phyloP scores from a whole-genome alignment of 352 stramenopile species.

The Globisporangium rhizosaccharum region DNA sequence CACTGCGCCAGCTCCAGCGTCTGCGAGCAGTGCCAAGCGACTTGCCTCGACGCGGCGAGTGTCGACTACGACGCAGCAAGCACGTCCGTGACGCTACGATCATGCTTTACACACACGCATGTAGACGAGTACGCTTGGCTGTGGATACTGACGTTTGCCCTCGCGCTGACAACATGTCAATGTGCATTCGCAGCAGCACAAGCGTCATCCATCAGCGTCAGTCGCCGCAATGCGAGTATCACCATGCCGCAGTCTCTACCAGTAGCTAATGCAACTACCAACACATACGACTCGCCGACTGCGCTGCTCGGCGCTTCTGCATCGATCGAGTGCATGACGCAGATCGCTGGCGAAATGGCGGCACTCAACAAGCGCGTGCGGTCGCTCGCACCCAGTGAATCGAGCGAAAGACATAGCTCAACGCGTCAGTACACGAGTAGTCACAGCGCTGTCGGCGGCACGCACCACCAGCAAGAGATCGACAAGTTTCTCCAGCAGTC shows the following conservation, averaged over 20 bases:
- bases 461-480: slow-evolving; percentile 31
- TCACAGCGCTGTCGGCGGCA: not conserved
- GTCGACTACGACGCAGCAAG: not conserved
- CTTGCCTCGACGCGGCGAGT: not conserved
- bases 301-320: not conserved
- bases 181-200: not conserved
- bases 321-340: slow-evolving; percentile 14
- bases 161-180: not conserved
- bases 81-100: not conserved
- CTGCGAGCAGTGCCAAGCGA: not conserved
- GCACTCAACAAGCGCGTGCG: slow-evolving; percentile 20
- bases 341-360: slow-evolving; percentile 21
- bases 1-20: not conserved
- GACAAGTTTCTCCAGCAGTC: slow-evolving; percentile 46
- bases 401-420: not conserved
- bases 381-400: slow-evolving; percentile 3
- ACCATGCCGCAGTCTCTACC: not conserved
- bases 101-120: not conserved
- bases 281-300: not conserved
- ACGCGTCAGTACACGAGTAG: not conserved
- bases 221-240: slow-evolving; percentile 1
- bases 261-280: not conserved
- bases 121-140: not conserved
- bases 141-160: too few relatives aligned
- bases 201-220: not conserved